Evolutionary conservation across 805 yeast genomes (phyloP).

Genomic region (Kluyveromyces siamensis): DNA sequence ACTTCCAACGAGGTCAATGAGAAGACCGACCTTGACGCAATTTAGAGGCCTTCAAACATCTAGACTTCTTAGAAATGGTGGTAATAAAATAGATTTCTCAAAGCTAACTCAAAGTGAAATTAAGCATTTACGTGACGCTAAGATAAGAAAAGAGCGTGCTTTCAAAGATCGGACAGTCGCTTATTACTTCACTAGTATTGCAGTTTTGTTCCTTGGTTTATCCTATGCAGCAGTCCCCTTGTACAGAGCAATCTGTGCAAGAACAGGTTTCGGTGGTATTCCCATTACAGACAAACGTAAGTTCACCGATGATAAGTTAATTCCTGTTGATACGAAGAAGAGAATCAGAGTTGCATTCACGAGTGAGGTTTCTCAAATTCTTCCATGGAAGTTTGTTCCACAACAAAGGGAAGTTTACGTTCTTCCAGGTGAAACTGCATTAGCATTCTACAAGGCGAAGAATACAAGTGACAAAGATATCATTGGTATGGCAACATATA

Average conservation of each 20-base stretch:
- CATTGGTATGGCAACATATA: slow-evolving; percentile 97
- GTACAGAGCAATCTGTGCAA: slow-evolving; percentile 82
- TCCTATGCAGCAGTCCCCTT: slow-evolving; percentile 90
- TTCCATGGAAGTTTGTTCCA: slow-evolving; percentile 94
- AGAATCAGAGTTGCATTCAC: slow-evolving; percentile 81
- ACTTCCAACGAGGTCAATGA: not conserved
- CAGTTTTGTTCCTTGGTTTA: slow-evolving; percentile 61
- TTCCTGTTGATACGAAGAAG: slow-evolving; percentile 79
- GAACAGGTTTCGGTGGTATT: slow-evolving; percentile 94
- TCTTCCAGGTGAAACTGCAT: slow-evolving; percentile 95
- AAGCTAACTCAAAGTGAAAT: slow-evolving; percentile 23
- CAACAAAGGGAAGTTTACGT: slow-evolving; percentile 89
- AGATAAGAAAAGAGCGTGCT: slow-evolving; percentile 18
- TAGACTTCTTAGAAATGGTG: not conserved
- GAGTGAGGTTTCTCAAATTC: slow-evolving; percentile 78
- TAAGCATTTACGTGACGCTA: slow-evolving; percentile 13
- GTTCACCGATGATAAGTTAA: slow-evolving; percentile 78
- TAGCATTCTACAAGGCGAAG: slow-evolving; percentile 90
- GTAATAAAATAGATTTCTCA: slow-evolving; percentile 9
- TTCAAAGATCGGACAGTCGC: slow-evolving; percentile 45
- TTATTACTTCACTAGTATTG: slow-evolving; percentile 60
- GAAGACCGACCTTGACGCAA: not conserved
- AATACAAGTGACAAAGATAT: slow-evolving; percentile 80
- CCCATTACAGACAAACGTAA: slow-evolving; percentile 79
- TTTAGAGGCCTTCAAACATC: not conserved